Evolutionary conservation across 31 red algal species (phyloP).

Genomic region (Bonnemaisonia californica): DNA sequence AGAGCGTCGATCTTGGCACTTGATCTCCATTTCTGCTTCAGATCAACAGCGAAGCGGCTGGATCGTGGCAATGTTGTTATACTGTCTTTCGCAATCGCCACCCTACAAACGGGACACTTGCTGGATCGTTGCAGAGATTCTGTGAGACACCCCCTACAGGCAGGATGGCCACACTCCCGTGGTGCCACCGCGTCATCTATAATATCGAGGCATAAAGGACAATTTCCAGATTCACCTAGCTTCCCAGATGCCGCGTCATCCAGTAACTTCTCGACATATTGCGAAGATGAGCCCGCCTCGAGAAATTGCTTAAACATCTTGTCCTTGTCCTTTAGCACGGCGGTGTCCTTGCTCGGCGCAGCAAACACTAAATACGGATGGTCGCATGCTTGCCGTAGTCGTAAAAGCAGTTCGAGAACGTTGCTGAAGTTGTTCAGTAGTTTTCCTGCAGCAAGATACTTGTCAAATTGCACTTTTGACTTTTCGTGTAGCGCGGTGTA

Average conservation of each 20-base stretch:
- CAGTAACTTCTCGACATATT: slow-evolving; percentile 62
- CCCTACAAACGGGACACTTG: slow-evolving; percentile 62
- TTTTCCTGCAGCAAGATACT: slow-evolving; percentile 63
- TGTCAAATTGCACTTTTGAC: slow-evolving; percentile 69
- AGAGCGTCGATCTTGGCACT: slow-evolving; percentile 73
- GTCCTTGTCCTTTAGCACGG: slow-evolving; percentile 66
- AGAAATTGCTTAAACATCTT: slow-evolving; percentile 70
- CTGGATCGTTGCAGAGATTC: slow-evolving; percentile 38
- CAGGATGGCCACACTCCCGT: slow-evolving; percentile 72
- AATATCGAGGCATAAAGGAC: slow-evolving; percentile 81
- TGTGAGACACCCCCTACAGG: slow-evolving; percentile 51
- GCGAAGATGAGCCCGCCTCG: slow-evolving; percentile 39
- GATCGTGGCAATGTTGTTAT: slow-evolving; percentile 54
- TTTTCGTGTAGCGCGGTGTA: slow-evolving; percentile 74
- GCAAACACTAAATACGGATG: slow-evolving; percentile 90
- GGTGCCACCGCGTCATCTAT: slow-evolving; percentile 87
- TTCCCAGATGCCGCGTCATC: slow-evolving; percentile 48
- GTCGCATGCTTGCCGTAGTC: slow-evolving; percentile 89
- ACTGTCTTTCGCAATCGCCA: slow-evolving; percentile 27
- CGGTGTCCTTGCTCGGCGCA: slow-evolving; percentile 68
- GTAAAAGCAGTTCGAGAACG: slow-evolving; percentile 91
- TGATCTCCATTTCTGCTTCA: slow-evolving; percentile 56
- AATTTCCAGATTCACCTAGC: slow-evolving; percentile 25
- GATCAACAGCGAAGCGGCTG: slow-evolving; percentile 64
- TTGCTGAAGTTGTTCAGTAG: slow-evolving; percentile 73